phyloP scores from a whole-genome alignment of 1,284 basidiomycete genomes.

The Ganoderma multipileum region DNA sequence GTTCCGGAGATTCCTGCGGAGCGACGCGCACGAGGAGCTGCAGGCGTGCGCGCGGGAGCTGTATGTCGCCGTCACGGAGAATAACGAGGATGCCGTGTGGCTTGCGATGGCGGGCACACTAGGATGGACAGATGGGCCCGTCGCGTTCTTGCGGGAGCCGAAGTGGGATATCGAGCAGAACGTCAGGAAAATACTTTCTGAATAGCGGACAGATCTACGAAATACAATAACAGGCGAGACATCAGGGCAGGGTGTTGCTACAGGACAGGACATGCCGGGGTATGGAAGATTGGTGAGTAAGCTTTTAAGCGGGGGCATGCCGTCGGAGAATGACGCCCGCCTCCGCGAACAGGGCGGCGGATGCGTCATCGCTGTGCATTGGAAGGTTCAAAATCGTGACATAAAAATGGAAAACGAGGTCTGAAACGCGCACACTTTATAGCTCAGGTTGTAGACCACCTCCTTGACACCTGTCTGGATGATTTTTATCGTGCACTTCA shows the following conservation, averaged over 20 bases:
- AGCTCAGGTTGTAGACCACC: conserved; percentile 95
- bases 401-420: background rate
- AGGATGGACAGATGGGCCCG: conserved; percentile 47
- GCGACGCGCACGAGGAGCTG: conserved; percentile 72
- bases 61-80: conserved; percentile 63
- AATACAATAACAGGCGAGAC: background rate
- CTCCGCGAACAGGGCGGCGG: conserved; percentile 77
- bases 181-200: conserved; percentile 50
- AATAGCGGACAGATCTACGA: background rate
- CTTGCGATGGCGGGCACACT: conserved; percentile 68
- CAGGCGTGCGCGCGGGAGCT: conserved; percentile 70
- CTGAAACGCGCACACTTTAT: conserved; percentile 80
- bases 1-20: conserved; percentile 79
- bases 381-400: conserved; percentile 9
- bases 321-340: conserved; percentile 82
- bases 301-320: conserved; percentile 47
- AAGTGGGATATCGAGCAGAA: conserved; percentile 71
- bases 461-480: conserved; percentile 93
- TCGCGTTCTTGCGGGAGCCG: conserved; percentile 58
- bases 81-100: conserved; percentile 87
- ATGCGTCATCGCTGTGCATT: conserved; percentile 74
- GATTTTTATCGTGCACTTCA: conserved; percentile 96
- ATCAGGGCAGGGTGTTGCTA: background rate
- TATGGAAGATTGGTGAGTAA: background rate
- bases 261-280: background rate